Evolutionary conservation across 2,329 filamentous ascomycete species (phyloP), one percentile per base, ranked within the genome.

Genomic region (Xylaria hypoxylon): DNA sequence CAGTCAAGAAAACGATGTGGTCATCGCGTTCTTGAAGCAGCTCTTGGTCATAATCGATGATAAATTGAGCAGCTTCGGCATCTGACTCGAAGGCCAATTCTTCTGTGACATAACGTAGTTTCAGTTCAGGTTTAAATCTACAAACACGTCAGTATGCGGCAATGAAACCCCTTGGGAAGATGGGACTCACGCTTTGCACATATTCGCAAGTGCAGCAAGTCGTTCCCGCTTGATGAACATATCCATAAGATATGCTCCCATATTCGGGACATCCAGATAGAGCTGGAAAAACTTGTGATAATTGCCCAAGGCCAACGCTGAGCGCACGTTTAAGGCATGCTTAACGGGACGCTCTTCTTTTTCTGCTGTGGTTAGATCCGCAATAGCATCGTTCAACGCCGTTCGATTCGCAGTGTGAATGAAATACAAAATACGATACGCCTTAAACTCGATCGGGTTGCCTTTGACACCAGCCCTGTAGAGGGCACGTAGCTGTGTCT

Each of bases 401-500:
- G 93, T 94, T 83, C 93, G 94, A 84, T 98, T 99, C 86, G 94
- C 94, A 76, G 96, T 98, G 81, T 98, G 94, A 82, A 99, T 96
- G 85, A 97, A 97, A 88, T 99, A 99, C 79, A 99, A 87, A 82
- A 99, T 97, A 88, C 96, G 95, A 86, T 99, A 99, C 71, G 95
- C 96, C 88, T 96, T 96, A 83, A 99, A 99, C 82, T 99, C 96
- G 83, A 92, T 90, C 77, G 92, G 89, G 80, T 94, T 94, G 76
- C 95, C 96, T 77, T 93, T 93, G 79, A 97, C 84, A 73, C 92
- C 92, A 83, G 93, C 88, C 79, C 89, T 88, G 82, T 99, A 98
- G 76, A 99, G 85, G 72, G 92, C 93, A 80, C 93, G 93, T 78
- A 99, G 86, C 84, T 99, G 96, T 76, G 96, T 98, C 85, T 99